A percentile compares a stretch with the other conserved stretches of the same genome.
Conservation (phyloP, 768 basidiomycete species). For the Auricularia sp. region DNA sequence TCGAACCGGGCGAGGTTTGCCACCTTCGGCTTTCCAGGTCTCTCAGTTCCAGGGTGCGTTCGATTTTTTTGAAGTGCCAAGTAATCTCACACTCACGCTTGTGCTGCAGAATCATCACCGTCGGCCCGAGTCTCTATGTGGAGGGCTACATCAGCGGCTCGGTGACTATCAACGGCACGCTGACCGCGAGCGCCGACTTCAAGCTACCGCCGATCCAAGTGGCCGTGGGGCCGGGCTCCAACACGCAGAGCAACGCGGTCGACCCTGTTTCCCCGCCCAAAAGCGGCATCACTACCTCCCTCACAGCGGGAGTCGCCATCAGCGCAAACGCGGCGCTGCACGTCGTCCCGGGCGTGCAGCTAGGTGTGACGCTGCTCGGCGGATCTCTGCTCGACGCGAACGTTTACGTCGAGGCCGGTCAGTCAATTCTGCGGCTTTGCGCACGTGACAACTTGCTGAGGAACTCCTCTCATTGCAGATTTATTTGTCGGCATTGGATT, state of each 20-base stretch:
- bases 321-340: background rate
- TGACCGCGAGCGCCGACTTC: background rate
- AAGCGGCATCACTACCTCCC: background rate
- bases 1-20: background rate
- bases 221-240: background rate
- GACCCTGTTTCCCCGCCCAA: background rate
- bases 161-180: background rate
- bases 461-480: background rate
- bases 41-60: background rate
- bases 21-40: conserved; percentile 7
- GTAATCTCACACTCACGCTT: background rate
- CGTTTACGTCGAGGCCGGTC: background rate
- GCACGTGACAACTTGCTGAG: too few relatives aligned
- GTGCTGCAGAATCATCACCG: background rate
- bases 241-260: background rate
- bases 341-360: background rate
- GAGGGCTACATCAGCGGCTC: background rate
- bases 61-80: background rate
- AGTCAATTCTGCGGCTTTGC: background rate
- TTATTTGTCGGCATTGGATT: background rate
- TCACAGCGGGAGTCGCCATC: background rate
- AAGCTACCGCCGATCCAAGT: background rate
- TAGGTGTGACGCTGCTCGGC: background rate
- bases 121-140: background rate
- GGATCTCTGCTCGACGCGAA: background rate